A percentile compares a stretch with the other conserved stretches of the same genome.
Conservation (phyloP, 352 stramenopile species). For the Globisporangium yorkense region DNA sequence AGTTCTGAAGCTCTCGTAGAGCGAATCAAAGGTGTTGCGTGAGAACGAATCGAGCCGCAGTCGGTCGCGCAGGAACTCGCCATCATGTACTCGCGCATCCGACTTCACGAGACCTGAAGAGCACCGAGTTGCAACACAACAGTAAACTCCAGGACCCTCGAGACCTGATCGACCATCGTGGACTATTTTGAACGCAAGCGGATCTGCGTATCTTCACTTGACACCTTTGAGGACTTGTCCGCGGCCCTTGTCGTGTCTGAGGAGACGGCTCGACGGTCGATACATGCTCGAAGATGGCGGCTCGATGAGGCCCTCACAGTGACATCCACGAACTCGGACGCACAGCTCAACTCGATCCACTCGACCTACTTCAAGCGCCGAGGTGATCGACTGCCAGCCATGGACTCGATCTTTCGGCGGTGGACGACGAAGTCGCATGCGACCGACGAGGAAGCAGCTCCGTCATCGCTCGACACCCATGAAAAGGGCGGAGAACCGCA, state of each 20-base stretch:
- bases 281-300: neutral
- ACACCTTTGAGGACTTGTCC: too few relatives aligned
- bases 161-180: neutral
- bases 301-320: neutral
- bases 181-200: neutral
- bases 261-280: too few relatives aligned
- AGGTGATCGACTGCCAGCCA: neutral
- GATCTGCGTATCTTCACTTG: neutral
- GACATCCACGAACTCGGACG: neutral
- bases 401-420: slow-evolving; percentile 1
- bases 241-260: too few relatives aligned
- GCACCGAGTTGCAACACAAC: too few relatives aligned
- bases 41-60: neutral
- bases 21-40: neutral
- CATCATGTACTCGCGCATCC: too few relatives aligned
- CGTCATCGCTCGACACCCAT: slow-evolving; percentile 3
- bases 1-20: slow-evolving; percentile 16
- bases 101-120: too few relatives aligned
- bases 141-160: neutral
- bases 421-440: neutral
- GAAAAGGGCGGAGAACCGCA: neutral
- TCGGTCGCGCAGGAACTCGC: neutral
- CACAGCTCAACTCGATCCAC: neutral
- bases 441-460: slow-evolving; percentile 3
- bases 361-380: neutral